A percentile compares a stretch with the other conserved stretches of the same genome.
phyloP scores from a whole-genome alignment of 306 rosid genomes.

The peach (Prunus persica) region Prunus_persica_NCBIv2 NC_034009.1:15198501-15199000 shows the following conservation, averaged over 20 bases:
- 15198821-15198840: constrained; percentile 35
- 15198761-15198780: constrained; percentile 40
- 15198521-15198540: not conserved
- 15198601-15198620: constrained; percentile 78
- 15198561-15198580: not conserved
- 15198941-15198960: constrained; percentile 38
- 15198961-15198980: constrained; percentile 46
- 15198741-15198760: constrained; percentile 45
- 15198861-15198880: constrained; percentile 26
- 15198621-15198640: constrained; percentile 80
- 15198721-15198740: constrained; percentile 38
- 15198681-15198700: constrained; percentile 48
- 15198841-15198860: constrained; percentile 24
- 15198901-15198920: constrained; percentile 38
- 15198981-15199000: constrained; percentile 31
- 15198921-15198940: constrained; percentile 29
- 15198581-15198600: constrained; percentile 13
- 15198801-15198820: constrained; percentile 32
- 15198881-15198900: constrained; percentile 29
- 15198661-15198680: constrained; percentile 77
- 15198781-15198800: constrained; percentile 31
- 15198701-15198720: constrained; percentile 35
- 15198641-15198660: constrained; percentile 83
- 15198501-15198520: not conserved
- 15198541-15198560: not conserved